phyloP scores from a whole-genome alignment of 179 eudicot genomes.

The Corrigiola litoralis region DNA sequence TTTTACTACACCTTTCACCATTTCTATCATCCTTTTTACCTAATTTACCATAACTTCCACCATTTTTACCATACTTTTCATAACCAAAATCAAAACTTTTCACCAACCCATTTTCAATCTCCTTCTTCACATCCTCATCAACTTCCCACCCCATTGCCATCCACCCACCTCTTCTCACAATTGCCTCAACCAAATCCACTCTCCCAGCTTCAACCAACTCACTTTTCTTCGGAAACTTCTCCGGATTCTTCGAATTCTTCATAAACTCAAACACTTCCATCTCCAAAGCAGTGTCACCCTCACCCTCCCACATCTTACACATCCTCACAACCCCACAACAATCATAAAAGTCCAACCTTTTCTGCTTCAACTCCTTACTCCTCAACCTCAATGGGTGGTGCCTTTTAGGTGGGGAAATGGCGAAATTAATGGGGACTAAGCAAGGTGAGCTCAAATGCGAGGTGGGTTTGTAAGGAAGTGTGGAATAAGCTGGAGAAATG shows the following conservation, averaged over 20 bases:
- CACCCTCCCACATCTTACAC: constrained; percentile 37
- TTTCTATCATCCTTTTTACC: no score
- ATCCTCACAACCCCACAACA: constrained; percentile 24
- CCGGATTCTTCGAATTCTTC: constrained; percentile 65
- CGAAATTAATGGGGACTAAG: constrained; percentile 5
- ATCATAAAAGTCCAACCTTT: constrained; percentile 18
- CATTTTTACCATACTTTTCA: constrained; percentile 15
- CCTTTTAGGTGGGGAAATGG: constrained; percentile 7
- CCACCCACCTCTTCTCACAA: constrained; percentile 74
- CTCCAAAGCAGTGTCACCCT: constrained; percentile 51
- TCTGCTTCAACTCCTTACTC: constrained; percentile 13
- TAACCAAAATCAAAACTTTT: constrained; percentile 3
- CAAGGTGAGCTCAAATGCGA: constrained; percentile 9
- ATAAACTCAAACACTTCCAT: constrained; percentile 67
- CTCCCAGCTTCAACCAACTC: constrained; percentile 67
- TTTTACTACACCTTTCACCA: background rate
- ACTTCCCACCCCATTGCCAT: constrained; percentile 59
- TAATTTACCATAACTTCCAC: no score
- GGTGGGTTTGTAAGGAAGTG: constrained; percentile 20
- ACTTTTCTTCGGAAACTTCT: constrained; percentile 55
- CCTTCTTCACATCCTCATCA: constrained; percentile 28
- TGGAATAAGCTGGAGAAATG: constrained; percentile 20
- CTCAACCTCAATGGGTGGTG: constrained; percentile 5
- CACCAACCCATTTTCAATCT: constrained; percentile 23
- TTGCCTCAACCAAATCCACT: constrained; percentile 71